Percentiles rank a stretch among this genome's conserved stretches.
These are phyloP conservation scores for Salmacisia buchloeana DNA, from an alignment of 1,284 basidiomycete species.

Conservation along the genomic window DNA sequence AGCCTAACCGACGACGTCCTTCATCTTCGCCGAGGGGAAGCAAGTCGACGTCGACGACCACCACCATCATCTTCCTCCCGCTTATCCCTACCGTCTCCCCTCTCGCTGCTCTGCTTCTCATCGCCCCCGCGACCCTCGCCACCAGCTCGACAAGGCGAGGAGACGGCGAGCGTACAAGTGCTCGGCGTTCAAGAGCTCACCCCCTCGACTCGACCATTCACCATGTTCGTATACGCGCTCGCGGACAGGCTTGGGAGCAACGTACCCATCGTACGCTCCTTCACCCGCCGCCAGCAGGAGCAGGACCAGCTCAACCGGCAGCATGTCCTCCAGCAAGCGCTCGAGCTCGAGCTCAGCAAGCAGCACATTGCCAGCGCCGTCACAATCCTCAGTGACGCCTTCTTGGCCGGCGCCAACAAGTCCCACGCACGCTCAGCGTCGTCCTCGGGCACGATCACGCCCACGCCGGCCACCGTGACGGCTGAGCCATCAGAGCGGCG, in stretches of 20 bases:
- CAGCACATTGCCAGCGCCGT: constrained; percentile 4
- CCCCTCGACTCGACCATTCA: background rate
- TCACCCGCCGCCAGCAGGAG: constrained; percentile 1
- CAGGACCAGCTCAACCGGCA: constrained; percentile 4
- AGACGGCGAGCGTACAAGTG: too few species aligned
- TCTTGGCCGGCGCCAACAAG: background rate
- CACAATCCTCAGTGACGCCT: constrained; percentile 5
- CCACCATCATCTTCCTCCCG: too few species aligned
- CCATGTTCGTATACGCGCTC: background rate
- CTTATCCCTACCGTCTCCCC: too few species aligned
- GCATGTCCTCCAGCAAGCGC: constrained; percentile 2
- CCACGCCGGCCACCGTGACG: background rate
- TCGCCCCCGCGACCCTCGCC: too few species aligned
- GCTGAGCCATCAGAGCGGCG: background rate
- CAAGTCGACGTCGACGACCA: too few species aligned
- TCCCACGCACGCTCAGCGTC: background rate
- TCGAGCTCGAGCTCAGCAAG: constrained; percentile 9
- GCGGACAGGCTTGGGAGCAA: constrained; percentile 3
- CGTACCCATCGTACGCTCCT: constrained; percentile 4
- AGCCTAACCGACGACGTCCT: too few species aligned
- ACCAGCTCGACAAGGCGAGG: too few species aligned
- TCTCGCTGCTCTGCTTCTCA: too few species aligned
- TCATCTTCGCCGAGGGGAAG: too few species aligned
- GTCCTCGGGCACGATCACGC: background rate
- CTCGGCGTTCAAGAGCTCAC: background rate